Evolutionary conservation across 1,284 basidiomycete species (phyloP).

Genomic region (Apiotrichum gracile): DNA sequence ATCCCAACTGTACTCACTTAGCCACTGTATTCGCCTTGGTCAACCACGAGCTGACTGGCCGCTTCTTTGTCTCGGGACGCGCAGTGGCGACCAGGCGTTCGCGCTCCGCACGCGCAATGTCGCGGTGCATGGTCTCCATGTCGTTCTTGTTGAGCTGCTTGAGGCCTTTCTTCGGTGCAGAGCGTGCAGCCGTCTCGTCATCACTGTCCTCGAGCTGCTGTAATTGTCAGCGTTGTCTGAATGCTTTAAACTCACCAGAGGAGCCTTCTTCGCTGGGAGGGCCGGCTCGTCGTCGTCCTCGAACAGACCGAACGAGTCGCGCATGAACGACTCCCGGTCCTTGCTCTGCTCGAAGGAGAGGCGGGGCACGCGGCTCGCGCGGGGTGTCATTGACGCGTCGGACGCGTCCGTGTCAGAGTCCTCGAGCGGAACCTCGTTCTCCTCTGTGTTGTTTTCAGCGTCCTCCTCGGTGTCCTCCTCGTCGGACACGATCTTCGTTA

Average conservation of each 20-base stretch:
- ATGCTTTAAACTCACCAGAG: too few species aligned
- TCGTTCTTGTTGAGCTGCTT: slow-evolving; percentile 33
- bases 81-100: slow-evolving; percentile 18
- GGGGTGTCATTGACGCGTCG: not conserved
- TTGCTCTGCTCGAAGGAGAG: not conserved
- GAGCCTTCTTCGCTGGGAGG: too few species aligned
- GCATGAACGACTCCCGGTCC: too few species aligned
- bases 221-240: too few species aligned
- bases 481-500: too few species aligned
- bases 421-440: too few species aligned
- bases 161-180: not conserved
- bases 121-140: slow-evolving; percentile 19
- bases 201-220: too few species aligned
- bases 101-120: slow-evolving; percentile 26
- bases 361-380: not conserved
- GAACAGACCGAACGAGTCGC: too few species aligned
- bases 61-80: slow-evolving; percentile 12
- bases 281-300: too few species aligned
- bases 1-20: not conserved
- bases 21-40: slow-evolving; percentile 8
- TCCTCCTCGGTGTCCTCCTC: too few species aligned
- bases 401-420: not conserved
- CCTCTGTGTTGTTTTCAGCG: too few species aligned
- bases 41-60: slow-evolving; percentile 27
- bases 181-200: too few species aligned